A percentile compares a stretch with the other conserved stretches of the same genome.
Evolutionary conservation across 768 basidiomycete species (phyloP).

Genomic region (Phanerochaete sordida): DNA sequence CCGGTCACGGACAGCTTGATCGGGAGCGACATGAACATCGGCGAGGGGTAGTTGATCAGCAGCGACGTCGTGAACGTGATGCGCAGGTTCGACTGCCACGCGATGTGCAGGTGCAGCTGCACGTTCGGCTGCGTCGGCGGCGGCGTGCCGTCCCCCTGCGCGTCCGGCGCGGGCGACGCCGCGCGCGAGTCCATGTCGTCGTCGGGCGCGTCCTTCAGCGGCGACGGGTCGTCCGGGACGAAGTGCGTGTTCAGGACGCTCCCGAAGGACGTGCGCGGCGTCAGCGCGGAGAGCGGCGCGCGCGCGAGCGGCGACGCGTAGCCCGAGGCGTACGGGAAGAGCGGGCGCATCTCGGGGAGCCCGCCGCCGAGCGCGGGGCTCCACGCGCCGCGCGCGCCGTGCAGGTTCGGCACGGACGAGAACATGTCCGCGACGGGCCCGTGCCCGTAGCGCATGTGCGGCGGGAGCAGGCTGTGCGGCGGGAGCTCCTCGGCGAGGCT

Average conservation of each 20-base stretch:
- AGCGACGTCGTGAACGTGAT: conserved; percentile 89
- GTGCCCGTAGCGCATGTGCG: conserved; percentile 66
- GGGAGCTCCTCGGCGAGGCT: conserved; percentile 49
- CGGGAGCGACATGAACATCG: conserved; percentile 94
- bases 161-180: conserved; percentile 8
- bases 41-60: conserved; percentile 95
- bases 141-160: conserved; percentile 6
- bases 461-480: conserved; percentile 68
- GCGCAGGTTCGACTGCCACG: conserved; percentile 85
- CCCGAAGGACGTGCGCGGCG: conserved; percentile 6
- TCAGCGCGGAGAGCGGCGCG: conserved; percentile 6
- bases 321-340: conserved; percentile 22
- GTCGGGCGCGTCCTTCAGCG: neutral
- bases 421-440: conserved; percentile 56
- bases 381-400: conserved; percentile 41
- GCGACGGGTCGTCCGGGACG: neutral
- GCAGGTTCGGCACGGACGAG: conserved; percentile 47
- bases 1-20: conserved; percentile 92
- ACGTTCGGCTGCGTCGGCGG: conserved; percentile 60
- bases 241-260: neutral
- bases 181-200: neutral
- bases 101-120: conserved; percentile 83
- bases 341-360: conserved; percentile 21
- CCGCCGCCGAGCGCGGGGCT: conserved; percentile 18
- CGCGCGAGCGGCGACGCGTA: conserved; percentile 23